Base-by-base conservation (phyloP, 768 basidiomycete species). In the Phylloporus sp. region DNA sequence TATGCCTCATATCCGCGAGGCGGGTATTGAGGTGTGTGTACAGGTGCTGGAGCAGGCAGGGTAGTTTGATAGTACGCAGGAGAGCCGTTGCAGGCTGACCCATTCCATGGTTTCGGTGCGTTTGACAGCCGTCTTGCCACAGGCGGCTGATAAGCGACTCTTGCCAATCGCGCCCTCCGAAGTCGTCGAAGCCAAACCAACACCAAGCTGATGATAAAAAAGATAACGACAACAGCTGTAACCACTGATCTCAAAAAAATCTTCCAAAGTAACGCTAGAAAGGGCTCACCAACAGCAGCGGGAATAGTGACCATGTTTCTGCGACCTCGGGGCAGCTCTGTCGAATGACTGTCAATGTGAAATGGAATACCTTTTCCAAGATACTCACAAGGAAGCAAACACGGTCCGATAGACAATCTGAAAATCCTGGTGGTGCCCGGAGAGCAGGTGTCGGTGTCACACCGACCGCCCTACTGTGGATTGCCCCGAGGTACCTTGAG, bases 231-330 rank as follows among this genome's bases (percentile, higher is more conserved):
- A 0, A 13, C 22, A 5, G 3, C 53, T 59, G 26, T 28, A n/a
- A 38, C 22, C n/a, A n/a, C 8, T n/a, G n/a, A 10, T 26, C 41
- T 65, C 27, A 65, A 49, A 48, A n/a, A 4, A 5, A 24, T 3
- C 7, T 12, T 29, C 18, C 10, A 12, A 42, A 3, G 9, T 22
- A 7, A 11, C 24, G 4, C 18, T 36, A 20, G 2, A 16, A 22
- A 22, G 50, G 34, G 51, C 63, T 53, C 2, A 63, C 64, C 61
- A 39, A 26, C 10, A 4, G 5, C 31, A 16, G 11, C 34, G 11
- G 49, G 12, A 15, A 45, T 10, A n/a, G 18, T 23, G 8, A 47
- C 28, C 36, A 46, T 13, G 5, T 31, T 44, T 11, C 6, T 38
- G 45, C 57, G 62, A 24, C 7, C 11, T 9, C 18, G 11, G 39